Base-by-base conservation (phyloP, 2,329 filamentous ascomycete species). In the Tolypocladium capitatum region DNA sequence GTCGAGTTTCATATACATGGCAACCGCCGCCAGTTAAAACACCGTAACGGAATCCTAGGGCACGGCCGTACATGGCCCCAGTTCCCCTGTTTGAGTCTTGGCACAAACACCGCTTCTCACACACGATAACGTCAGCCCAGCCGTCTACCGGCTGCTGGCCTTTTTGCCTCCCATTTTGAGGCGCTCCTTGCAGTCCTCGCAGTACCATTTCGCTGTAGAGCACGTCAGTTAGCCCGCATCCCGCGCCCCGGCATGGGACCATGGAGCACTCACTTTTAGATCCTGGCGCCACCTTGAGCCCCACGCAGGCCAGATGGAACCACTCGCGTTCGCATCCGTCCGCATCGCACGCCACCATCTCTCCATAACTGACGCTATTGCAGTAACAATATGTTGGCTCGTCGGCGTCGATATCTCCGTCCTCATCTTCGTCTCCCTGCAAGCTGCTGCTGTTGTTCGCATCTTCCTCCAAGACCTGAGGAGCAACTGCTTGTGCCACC, bases 281-380 rank as follows among this genome's bases (percentile, higher is more conserved):
- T 49, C 78, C 81, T n/a, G 86, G 86, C 46, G 86, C 84, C 50
- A 84, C 84, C 56, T 83, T 84, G 57, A 92, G 66, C 27, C 86
- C 86, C 30, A 88, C 86, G 63, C 86, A 92, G 45, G 82, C 83
- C 45, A 92, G 67, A 71, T 90, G 86, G 69, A 90, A 91, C 86
- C 86, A 90, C 64, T 90, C 85, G 52, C 79, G 75, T 54, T 78
- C 75, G 65, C 86, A 90, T 44, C 78, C 76, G 50, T 83, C 76
- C 8, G 80, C 80, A 61, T 90, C 86, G 59, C 85, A 90, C 2
- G 83, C 86, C 40, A 90, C 84, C 86, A 90, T 90, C 66, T 87
- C 84, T 20, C 86, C 85, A 59, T 88, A 90, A 58, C 84, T 88
- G 47, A 88, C 81, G 43, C 81, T 77, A 56, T 88, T 84, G 63